Conservation (phyloP, 73 alveolate species). For the Paramecium caudatum region DNA sequence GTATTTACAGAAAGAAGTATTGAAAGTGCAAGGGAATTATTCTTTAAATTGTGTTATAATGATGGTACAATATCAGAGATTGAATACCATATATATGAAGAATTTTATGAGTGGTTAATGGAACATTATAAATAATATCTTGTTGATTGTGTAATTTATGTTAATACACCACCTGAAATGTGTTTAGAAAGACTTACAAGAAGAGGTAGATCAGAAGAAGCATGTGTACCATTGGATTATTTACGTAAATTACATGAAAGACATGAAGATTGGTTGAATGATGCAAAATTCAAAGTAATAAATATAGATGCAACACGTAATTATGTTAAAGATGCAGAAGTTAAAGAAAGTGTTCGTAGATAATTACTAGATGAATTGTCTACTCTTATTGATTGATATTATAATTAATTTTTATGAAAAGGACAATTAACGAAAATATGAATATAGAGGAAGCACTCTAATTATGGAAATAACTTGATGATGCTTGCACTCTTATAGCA, state of each 20-base stretch:
- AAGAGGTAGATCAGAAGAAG: conserved; percentile 65
- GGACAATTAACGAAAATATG: not conserved
- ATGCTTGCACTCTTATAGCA: not conserved
- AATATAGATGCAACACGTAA: conserved; percentile 57
- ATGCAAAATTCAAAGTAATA: not conserved
- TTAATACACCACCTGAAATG: conserved; percentile 55
- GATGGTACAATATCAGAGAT: not conserved
- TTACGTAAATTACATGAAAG: not conserved
- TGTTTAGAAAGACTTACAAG: conserved; percentile 19
- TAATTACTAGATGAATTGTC: conserved; percentile 34
- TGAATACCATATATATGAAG: conserved; percentile 52
- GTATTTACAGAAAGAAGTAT: conserved; percentile 53
- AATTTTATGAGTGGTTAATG: conserved; percentile 64
- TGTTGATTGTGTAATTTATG: conserved; percentile 60
- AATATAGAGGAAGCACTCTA: not conserved
- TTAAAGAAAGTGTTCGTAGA: not conserved
- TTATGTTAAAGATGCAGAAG: conserved; percentile 5
- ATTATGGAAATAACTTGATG: conserved; percentile 13
- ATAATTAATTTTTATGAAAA: not conserved
- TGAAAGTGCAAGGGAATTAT: conserved; percentile 54
- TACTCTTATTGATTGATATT: conserved; percentile 14
- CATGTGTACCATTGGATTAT: conserved; percentile 25
- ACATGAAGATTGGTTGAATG: conserved; percentile 56
- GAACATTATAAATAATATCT: conserved; percentile 26
- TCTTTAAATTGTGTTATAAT: conserved; percentile 29